These are phyloP conservation scores for Oenanthe javanica DNA, from an alignment of 140 eudicot species.

Conservation along the genomic window DNA sequence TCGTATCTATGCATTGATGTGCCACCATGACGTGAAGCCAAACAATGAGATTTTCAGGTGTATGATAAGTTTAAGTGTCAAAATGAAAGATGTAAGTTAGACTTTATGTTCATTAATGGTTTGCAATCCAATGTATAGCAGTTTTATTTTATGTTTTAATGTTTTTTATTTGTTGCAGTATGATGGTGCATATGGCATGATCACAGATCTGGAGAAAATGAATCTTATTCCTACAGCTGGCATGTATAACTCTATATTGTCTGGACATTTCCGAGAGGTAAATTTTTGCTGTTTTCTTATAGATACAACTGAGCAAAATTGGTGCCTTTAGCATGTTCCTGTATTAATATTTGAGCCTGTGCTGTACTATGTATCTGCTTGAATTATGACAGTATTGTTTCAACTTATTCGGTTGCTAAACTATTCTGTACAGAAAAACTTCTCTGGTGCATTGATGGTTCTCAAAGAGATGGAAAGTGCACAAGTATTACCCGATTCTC, in stretches of 20 bases:
- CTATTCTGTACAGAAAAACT: slow-evolving; percentile 51
- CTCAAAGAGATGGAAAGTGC: slow-evolving; percentile 83
- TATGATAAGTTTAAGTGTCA: slow-evolving; percentile 61
- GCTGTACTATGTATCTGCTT: too few species aligned
- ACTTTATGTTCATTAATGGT: slow-evolving; percentile 10
- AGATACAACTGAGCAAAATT: too few species aligned
- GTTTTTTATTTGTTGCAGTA: slow-evolving; percentile 40
- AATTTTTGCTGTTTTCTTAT: neutral
- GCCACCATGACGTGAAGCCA: slow-evolving; percentile 33
- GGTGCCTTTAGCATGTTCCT: neutral
- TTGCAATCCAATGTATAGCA: neutral
- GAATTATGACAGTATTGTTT: too few species aligned
- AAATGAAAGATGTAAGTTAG: slow-evolving; percentile 78
- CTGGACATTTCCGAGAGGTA: slow-evolving; percentile 86
- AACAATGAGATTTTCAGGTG: slow-evolving; percentile 58
- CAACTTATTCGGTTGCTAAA: neutral
- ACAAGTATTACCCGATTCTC: slow-evolving; percentile 58
- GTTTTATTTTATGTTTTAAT: neutral
- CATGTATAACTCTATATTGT: slow-evolving; percentile 78
- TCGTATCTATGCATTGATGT: slow-evolving; percentile 50
- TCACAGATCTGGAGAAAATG: slow-evolving; percentile 40
- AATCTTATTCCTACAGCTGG: slow-evolving; percentile 43
- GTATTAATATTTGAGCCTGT: neutral
- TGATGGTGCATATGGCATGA: slow-evolving; percentile 71
- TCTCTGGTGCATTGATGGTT: slow-evolving; percentile 43